phyloP scores from a whole-genome alignment of 2,329 filamentous ascomycete genomes.

The Penicillium sp. region DNA sequence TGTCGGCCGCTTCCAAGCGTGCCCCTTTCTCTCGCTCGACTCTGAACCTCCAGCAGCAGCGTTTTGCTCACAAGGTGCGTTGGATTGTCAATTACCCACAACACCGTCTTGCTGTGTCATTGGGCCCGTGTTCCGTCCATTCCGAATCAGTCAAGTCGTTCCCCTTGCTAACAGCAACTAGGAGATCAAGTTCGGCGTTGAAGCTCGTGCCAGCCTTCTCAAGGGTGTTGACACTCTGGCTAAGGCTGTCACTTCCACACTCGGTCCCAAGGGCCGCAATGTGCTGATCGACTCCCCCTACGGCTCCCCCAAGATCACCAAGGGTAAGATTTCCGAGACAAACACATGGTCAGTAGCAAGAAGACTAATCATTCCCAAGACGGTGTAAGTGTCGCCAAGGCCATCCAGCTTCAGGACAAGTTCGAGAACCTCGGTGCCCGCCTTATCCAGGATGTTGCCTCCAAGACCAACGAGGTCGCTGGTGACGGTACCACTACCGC shows the following conservation, averaged over 20 bases:
- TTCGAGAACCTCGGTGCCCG: slow-evolving; percentile 98
- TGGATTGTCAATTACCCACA: not conserved
- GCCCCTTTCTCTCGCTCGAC: slow-evolving; percentile 55
- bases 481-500: slow-evolving; percentile 98
- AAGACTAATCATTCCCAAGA: slow-evolving; percentile 43
- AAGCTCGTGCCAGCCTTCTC: slow-evolving; percentile 78
- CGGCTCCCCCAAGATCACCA: slow-evolving; percentile 98
- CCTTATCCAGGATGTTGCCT: slow-evolving; percentile 93
- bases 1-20: slow-evolving; percentile 52
- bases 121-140: slow-evolving; percentile 14
- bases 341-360: not conserved
- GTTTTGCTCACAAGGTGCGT: slow-evolving; percentile 92
- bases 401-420: slow-evolving; percentile 91
- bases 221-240: slow-evolving; percentile 94
- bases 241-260: slow-evolving; percentile 87
- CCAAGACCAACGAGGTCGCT: slow-evolving; percentile 97
- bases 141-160: slow-evolving; percentile 12
- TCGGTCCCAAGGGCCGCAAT: slow-evolving; percentile 96
- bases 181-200: slow-evolving; percentile 98
- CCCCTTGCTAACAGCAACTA: slow-evolving; percentile 39
- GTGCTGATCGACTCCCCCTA: slow-evolving; percentile 98
- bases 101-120: not conserved
- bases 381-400: slow-evolving; percentile 81
- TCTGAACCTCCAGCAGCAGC: slow-evolving; percentile 72
- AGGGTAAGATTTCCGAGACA: slow-evolving; percentile 56